These are phyloP conservation scores for Trichoderma lentiforme DNA, from an alignment of 2,329 filamentous ascomycete genomes.

Conservation along the genomic window DNA sequence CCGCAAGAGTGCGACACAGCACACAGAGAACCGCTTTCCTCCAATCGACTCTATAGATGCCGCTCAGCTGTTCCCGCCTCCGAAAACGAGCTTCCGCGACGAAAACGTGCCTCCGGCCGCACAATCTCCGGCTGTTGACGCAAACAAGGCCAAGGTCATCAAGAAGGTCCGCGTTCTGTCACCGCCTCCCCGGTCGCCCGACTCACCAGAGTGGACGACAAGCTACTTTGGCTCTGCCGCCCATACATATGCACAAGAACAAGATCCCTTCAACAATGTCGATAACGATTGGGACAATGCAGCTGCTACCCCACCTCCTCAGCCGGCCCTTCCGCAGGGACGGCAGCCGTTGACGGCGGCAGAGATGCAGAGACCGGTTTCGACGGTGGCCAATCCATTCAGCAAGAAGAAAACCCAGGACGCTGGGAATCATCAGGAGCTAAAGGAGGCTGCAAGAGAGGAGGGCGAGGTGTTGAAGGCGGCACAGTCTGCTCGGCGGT, in stretches of 20 bases:
- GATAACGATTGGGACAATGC: conserved; percentile 30
- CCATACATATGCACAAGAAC: conserved; percentile 10
- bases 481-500: conserved; percentile 36
- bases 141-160: conserved; percentile 49
- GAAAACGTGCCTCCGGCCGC: conserved; percentile 6
- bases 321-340: conserved; percentile 14
- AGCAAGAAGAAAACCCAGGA: conserved; percentile 54
- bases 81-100: conserved; percentile 13
- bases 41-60: conserved; percentile 20
- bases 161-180: conserved; percentile 68
- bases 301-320: conserved; percentile 27
- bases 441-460: conserved; percentile 31
- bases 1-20: conserved; percentile 22
- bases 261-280: conserved; percentile 35
- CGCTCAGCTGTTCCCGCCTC: conserved; percentile 17
- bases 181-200: conserved; percentile 58
- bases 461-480: conserved; percentile 34
- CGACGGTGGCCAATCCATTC: conserved; percentile 44
- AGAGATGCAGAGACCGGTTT: conserved; percentile 20
- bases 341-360: neutral
- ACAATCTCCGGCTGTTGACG: neutral
- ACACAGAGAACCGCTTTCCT: conserved; percentile 10
- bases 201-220: conserved; percentile 41
- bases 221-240: conserved; percentile 8
- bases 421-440: conserved; percentile 33